These are phyloP conservation scores for Fusarium sp. DNA, from an alignment of 2,329 filamentous ascomycete genomes.

Conservation along the genomic window DNA sequence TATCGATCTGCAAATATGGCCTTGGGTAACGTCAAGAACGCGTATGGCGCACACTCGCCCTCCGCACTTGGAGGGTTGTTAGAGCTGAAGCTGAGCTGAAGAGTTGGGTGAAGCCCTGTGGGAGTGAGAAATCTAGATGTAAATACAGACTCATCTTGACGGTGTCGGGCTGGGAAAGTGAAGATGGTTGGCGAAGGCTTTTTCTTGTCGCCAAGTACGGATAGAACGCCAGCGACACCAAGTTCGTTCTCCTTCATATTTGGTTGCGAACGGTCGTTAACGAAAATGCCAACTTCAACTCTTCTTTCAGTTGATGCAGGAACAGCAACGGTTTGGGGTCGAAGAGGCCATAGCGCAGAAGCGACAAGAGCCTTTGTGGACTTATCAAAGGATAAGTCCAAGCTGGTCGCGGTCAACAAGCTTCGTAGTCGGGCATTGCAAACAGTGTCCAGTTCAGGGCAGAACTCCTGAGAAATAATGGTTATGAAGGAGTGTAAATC, in stretches of 20 bases:
- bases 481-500: constrained; percentile 63
- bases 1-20: constrained; percentile 87
- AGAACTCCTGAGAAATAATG: constrained; percentile 63
- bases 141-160: constrained; percentile 67
- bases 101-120: constrained; percentile 83
- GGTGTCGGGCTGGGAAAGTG: constrained; percentile 82
- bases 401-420: constrained; percentile 63
- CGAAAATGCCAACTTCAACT: constrained; percentile 84
- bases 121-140: constrained; percentile 72
- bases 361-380: constrained; percentile 72
- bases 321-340: constrained; percentile 52
- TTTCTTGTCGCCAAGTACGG: constrained; percentile 78
- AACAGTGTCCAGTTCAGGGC: constrained; percentile 52
- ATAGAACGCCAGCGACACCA: constrained; percentile 79
- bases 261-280: constrained; percentile 64
- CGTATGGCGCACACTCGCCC: constrained; percentile 75
- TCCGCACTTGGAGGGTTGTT: constrained; percentile 60
- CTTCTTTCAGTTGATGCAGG: constrained; percentile 58
- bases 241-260: constrained; percentile 75
- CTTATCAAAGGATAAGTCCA: constrained; percentile 82
- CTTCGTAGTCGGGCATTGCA: constrained; percentile 61
- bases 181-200: constrained; percentile 81
- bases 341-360: constrained; percentile 70
- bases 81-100: constrained; percentile 72
- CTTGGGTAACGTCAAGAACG: constrained; percentile 84